Conservation (phyloP, 2,329 filamentous ascomycete genomes). For the Colletotrichum salicis region DNA sequence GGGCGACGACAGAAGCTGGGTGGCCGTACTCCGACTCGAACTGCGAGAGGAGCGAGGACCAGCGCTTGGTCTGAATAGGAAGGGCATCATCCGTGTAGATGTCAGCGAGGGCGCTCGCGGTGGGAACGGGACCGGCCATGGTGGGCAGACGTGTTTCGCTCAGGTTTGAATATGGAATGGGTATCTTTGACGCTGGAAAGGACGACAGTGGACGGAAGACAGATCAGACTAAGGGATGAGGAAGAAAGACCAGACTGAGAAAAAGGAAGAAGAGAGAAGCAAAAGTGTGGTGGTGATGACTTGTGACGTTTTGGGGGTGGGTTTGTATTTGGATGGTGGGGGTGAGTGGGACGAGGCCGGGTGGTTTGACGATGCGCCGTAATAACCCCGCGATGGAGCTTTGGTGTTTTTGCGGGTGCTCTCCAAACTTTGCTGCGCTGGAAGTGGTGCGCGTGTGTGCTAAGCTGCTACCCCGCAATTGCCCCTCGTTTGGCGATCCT, state of each 20-base stretch:
- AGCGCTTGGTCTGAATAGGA: constrained; percentile 75
- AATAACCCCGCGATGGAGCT: constrained; percentile 34
- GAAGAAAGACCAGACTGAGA: background rate
- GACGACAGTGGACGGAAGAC: background rate
- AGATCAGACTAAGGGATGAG: background rate
- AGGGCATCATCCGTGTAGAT: constrained; percentile 85
- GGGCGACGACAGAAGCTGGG: constrained; percentile 81
- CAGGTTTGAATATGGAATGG: constrained; percentile 29
- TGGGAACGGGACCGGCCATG: constrained; percentile 75
- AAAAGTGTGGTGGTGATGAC: background rate
- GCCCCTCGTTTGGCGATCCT: constrained; percentile 30
- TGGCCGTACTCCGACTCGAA: constrained; percentile 79
- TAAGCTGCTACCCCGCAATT: constrained; percentile 33
- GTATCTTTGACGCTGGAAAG: background rate
- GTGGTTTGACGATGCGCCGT: constrained; percentile 14
- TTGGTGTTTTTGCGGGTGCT: constrained; percentile 32
- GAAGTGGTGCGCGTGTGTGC: constrained; percentile 3
- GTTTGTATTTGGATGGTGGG: constrained; percentile 12
- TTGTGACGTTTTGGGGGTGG: constrained; percentile 29
- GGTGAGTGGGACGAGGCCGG: constrained; percentile 13
- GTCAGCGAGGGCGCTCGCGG: constrained; percentile 78
- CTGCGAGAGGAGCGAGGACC: constrained; percentile 76
- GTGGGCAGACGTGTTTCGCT: constrained; percentile 21
- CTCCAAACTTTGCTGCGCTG: constrained; percentile 1
- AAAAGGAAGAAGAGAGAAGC: background rate